These are phyloP conservation scores for Aegilops tauschii DNA, from an alignment of 176 grass and related monocot species.

Conservation along the genomic window DNA sequence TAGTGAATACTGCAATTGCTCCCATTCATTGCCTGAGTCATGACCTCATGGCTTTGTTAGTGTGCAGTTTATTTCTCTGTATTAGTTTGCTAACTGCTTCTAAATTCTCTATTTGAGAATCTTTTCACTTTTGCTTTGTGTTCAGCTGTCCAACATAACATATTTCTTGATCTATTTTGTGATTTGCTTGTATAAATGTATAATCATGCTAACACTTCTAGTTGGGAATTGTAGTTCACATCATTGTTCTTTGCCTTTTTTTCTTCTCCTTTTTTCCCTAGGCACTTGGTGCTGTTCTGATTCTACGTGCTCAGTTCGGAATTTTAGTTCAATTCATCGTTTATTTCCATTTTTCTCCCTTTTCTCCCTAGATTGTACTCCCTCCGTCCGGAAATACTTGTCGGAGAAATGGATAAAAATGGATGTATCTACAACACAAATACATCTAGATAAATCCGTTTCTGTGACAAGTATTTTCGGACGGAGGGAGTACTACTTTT, in stretches of 20 bases:
- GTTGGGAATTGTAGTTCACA: background rate
- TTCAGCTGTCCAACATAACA: background rate
- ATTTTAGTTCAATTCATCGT: background rate
- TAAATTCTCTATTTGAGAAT: background rate
- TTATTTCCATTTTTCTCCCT: background rate
- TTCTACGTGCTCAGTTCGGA: background rate
- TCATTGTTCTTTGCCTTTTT: background rate
- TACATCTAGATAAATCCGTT: too few species aligned
- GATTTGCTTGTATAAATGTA: background rate
- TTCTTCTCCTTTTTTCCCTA: background rate
- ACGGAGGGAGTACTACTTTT: background rate
- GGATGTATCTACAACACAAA: too few species aligned
- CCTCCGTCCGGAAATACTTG: too few species aligned
- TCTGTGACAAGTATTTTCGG: too few species aligned
- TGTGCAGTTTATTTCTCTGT: background rate
- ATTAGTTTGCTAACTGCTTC: background rate
- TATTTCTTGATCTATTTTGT: background rate
- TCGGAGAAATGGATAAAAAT: too few species aligned
- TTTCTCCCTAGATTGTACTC: background rate
- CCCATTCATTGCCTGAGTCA: background rate
- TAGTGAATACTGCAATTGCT: background rate
- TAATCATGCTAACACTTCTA: background rate
- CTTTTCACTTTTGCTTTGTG: background rate
- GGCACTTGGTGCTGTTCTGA: background rate
- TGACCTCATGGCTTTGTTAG: background rate